phyloP scores from a whole-genome alignment of 83 land plant species.

The Picea engelmannii region DNA sequence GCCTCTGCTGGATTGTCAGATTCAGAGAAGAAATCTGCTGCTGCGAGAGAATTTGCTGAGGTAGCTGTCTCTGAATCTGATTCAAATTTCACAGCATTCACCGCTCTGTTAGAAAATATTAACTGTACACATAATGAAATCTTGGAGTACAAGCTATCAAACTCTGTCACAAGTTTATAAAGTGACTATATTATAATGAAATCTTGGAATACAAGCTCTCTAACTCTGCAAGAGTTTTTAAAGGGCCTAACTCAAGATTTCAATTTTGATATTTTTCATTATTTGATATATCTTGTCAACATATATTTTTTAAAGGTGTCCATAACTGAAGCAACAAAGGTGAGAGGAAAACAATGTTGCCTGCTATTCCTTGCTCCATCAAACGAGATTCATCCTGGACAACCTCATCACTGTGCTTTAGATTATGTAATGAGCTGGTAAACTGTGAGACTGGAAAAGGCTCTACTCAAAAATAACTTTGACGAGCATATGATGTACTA shows the following conservation, averaged over 20 bases:
- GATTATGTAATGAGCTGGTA: too few relatives aligned
- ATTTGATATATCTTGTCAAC: too few relatives aligned
- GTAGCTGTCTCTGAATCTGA: conserved; percentile 47
- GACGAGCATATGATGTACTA: too few relatives aligned
- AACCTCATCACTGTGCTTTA: too few relatives aligned
- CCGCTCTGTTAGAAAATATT: neutral
- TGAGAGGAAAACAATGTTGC: neutral
- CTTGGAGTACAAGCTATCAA: neutral
- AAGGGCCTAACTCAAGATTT: neutral
- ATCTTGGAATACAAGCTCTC: neutral
- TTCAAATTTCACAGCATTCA: conserved; percentile 19
- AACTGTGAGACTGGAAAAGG: too few relatives aligned
- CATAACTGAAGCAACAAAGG: neutral
- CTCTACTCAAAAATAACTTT: too few relatives aligned
- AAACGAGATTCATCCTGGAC: too few relatives aligned
- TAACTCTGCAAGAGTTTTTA: neutral
- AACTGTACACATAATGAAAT: neutral
- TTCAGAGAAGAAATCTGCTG: conserved; percentile 43
- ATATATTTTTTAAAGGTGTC: too few relatives aligned
- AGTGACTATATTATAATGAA: neutral
- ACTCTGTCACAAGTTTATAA: neutral
- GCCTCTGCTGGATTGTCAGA: conserved; percentile 29
- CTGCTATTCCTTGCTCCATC: too few relatives aligned
- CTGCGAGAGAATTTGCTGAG: conserved; percentile 61
- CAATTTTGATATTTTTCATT: neutral